Percentiles rank a stretch among this genome's conserved stretches.
These are phyloP conservation scores for Metrosideros polymorpha DNA, from an alignment of 441 rosid genomes.

Conservation along the genomic window DNA sequence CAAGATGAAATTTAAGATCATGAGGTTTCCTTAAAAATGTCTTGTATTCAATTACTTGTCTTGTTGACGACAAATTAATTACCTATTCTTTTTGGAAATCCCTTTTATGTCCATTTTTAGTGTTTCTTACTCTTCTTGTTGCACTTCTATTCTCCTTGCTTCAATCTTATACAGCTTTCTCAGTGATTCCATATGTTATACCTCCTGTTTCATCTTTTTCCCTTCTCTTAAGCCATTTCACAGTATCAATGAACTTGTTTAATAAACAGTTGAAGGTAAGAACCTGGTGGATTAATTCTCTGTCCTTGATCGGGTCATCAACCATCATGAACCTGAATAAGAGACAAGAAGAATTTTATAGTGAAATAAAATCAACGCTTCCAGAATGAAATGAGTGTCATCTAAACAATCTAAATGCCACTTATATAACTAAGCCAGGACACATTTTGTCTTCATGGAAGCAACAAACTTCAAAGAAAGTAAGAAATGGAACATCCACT, in stretches of 20 bases:
- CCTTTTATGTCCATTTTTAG: background rate
- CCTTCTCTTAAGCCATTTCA: background rate
- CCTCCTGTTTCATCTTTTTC: background rate
- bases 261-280: background rate
- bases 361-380: background rate
- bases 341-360: background rate
- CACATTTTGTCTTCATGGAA: background rate
- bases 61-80: background rate
- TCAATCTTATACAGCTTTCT: background rate
- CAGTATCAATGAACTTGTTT: background rate
- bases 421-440: background rate
- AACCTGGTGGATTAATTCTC: conserved; percentile 52
- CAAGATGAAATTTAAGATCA: background rate
- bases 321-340: conserved; percentile 83
- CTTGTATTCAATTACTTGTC: background rate
- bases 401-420: background rate
- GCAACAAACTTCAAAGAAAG: background rate
- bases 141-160: background rate
- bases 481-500: background rate
- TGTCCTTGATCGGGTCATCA: conserved; percentile 71
- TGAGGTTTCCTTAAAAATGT: background rate
- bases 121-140: background rate
- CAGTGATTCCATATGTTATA: background rate
- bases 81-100: background rate
- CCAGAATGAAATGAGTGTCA: background rate